phyloP scores from a whole-genome alignment of 352 stramenopile species.

The Phytophthora pisi region DNA sequence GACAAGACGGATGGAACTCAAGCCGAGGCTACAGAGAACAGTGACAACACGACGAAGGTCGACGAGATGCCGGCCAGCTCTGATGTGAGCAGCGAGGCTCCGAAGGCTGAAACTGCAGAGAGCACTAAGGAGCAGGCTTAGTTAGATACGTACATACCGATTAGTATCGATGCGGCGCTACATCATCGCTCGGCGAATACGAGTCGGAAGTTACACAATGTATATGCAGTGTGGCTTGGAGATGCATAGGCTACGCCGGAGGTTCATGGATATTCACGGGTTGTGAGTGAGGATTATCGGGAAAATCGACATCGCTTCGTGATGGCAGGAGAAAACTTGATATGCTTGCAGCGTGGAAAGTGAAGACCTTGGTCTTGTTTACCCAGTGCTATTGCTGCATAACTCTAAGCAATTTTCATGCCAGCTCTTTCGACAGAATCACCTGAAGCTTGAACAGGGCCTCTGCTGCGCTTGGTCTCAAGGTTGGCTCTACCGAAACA shows the following conservation, averaged over 20 bases:
- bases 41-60: constrained; percentile 6
- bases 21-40: neutral
- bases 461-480: neutral
- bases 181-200: neutral
- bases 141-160: neutral
- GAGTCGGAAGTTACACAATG: neutral
- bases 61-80: constrained; percentile 1
- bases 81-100: constrained; percentile 3
- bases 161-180: neutral
- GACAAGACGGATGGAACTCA: constrained; percentile 1
- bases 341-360: neutral
- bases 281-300: too few relatives aligned
- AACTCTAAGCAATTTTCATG: neutral
- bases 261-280: too few relatives aligned
- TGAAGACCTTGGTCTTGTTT: neutral
- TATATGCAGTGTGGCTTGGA: constrained; percentile 17
- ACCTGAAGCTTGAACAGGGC: neutral
- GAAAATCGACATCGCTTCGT: too few relatives aligned
- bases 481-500: neutral
- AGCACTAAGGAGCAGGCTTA: constrained; percentile 7
- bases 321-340: too few relatives aligned
- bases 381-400: neutral
- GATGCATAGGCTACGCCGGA: constrained; percentile 3
- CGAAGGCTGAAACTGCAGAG: constrained; percentile 2
- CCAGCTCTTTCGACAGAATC: neutral